Conservation (phyloP, 192 early-diverging fungal genomes). For the Coemansia erecta region DNA sequence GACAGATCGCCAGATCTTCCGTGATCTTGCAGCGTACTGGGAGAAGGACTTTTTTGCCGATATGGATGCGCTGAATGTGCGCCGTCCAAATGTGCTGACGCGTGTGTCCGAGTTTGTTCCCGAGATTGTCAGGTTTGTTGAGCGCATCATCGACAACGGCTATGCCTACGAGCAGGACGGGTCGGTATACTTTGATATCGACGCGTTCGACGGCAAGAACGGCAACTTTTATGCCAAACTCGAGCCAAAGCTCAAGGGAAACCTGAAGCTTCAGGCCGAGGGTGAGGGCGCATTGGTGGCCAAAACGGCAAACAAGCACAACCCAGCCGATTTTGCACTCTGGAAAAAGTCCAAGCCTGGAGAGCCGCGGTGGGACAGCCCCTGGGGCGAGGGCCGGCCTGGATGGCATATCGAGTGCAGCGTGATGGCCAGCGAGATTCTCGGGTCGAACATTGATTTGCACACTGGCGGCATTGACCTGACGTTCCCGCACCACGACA, state of each 20-base stretch:
- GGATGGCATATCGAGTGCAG: conserved; percentile 99
- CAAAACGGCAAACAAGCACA: conserved; percentile 66
- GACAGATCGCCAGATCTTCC: conserved; percentile 88
- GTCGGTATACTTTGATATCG: conserved; percentile 95
- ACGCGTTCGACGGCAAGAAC: conserved; percentile 72
- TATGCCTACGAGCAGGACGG: conserved; percentile 81
- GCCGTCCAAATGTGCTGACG: conserved; percentile 82
- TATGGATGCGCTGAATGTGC: conserved; percentile 88
- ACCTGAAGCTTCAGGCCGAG: conserved; percentile 72
- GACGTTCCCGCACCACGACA: conserved; percentile 98
- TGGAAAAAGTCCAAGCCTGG: conserved; percentile 95
- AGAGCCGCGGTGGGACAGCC: conserved; percentile 90
- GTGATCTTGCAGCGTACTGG: conserved; percentile 89
- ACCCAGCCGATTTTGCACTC: conserved; percentile 85
- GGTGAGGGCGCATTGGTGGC: conserved; percentile 85
- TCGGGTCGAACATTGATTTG: conserved; percentile 87
- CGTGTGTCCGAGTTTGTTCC: conserved; percentile 97
- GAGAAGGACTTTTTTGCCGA: conserved; percentile 91
- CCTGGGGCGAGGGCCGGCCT: conserved; percentile 91
- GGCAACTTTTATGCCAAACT: conserved; percentile 94
- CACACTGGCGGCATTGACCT: conserved; percentile 96
- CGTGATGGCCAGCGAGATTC: conserved; percentile 91
- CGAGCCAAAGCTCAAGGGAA: conserved; percentile 83
- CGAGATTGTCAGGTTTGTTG: conserved; percentile 86
- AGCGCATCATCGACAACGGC: conserved; percentile 92